Evolutionary conservation across 495 filamentous ascomycete species (phyloP).

Genomic region (Clavariopsis aquatica): DNA sequence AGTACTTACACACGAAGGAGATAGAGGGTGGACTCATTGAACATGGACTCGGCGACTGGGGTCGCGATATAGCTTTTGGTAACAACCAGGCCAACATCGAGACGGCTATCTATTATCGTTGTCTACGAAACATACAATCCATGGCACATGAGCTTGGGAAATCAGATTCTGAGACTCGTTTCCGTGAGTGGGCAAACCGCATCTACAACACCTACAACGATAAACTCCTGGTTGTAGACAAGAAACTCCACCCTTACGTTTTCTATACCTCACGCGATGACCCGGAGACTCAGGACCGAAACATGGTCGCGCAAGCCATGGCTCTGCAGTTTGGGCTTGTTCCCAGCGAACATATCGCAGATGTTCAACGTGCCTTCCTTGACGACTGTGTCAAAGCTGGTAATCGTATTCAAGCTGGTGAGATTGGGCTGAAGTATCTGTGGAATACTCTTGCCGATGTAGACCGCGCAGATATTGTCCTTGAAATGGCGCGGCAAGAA

Average conservation of each 20-base stretch:
- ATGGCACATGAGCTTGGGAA: background rate
- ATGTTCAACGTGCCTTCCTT: background rate
- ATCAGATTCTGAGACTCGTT: background rate
- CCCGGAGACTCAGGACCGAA: background rate
- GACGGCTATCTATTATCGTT: background rate
- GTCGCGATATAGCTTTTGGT: background rate
- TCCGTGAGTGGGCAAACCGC: background rate
- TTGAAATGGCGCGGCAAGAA: background rate
- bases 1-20: background rate
- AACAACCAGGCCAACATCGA: background rate
- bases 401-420: background rate
- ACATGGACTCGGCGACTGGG: background rate
- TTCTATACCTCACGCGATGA: background rate
- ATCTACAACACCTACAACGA: background rate
- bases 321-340: background rate
- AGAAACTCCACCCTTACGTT: background rate
- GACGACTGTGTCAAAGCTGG: background rate
- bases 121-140: background rate
- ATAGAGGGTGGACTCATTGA: background rate
- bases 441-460: background rate
- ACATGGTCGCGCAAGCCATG: background rate
- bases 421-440: background rate
- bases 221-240: background rate
- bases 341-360: background rate
- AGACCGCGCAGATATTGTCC: constrained; percentile 2